phyloP scores from a whole-genome alignment of 169 alveolate genomes.

The Plasmodium billcollinsi region DNA sequence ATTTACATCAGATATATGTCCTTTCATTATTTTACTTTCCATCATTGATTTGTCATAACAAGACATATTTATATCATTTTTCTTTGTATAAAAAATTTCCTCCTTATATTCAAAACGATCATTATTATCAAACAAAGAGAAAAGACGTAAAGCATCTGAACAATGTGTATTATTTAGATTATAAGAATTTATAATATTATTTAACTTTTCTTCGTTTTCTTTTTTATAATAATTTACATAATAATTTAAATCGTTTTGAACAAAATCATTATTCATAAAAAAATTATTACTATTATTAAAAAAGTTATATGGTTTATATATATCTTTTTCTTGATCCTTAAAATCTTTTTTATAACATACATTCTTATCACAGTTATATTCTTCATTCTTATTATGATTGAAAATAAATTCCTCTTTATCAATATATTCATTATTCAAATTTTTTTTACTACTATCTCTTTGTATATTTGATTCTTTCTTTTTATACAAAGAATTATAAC shows the following conservation, averaged over 20 bases:
- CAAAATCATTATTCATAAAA: constrained; percentile 22
- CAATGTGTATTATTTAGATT: background rate
- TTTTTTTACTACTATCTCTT: too few relatives aligned
- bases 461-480: too few relatives aligned
- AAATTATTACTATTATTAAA: constrained; percentile 26
- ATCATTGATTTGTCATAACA: background rate
- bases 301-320: constrained; percentile 1
- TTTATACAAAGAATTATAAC: too few relatives aligned
- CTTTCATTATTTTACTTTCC: background rate
- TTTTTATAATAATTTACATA: constrained; percentile 31
- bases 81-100: background rate
- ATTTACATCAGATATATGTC: too few relatives aligned
- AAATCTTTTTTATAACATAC: background rate
- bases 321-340: background rate
- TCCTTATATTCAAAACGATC: too few relatives aligned
- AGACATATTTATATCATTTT: background rate
- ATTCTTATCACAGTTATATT: background rate
- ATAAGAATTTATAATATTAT: constrained; percentile 6
- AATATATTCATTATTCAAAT: too few relatives aligned
- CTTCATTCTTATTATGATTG: background rate
- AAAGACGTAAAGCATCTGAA: background rate
- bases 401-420: too few relatives aligned
- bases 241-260: constrained; percentile 22
- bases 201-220: constrained; percentile 20
- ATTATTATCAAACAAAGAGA: too few relatives aligned